phyloP scores from a whole-genome alignment of 768 basidiomycete genomes.

The Mycena albidolilacea region DNA sequence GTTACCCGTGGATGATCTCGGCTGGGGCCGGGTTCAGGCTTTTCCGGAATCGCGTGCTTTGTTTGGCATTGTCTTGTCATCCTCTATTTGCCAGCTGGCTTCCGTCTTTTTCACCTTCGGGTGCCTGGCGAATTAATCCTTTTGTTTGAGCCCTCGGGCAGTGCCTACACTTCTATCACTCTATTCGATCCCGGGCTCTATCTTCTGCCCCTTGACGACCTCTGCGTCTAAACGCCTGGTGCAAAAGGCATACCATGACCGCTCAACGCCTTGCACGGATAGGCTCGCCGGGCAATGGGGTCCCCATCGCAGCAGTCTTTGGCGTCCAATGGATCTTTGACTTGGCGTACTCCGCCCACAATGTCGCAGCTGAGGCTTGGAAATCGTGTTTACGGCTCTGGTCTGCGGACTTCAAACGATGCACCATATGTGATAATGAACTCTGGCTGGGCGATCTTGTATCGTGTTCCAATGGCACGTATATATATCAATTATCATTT shows the following conservation, averaged over 20 bases:
- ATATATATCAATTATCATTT: slow-evolving; percentile 12
- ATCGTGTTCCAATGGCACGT: slow-evolving; percentile 31
- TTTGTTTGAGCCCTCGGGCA: slow-evolving; percentile 12
- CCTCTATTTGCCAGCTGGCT: too few species aligned
- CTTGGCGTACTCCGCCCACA: slow-evolving; percentile 21
- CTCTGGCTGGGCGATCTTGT: slow-evolving; percentile 26
- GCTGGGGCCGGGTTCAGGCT: too few species aligned
- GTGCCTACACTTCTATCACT: slow-evolving; percentile 14
- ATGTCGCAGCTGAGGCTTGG: slow-evolving; percentile 23
- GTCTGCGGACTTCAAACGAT: slow-evolving; percentile 22
- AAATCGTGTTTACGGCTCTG: slow-evolving; percentile 16
- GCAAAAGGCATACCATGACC: slow-evolving; percentile 17
- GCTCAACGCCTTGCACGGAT: slow-evolving; percentile 27
- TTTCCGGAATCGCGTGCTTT: too few species aligned
- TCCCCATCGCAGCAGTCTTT: slow-evolving; percentile 30
- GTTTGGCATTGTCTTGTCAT: too few species aligned
- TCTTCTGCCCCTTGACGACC: slow-evolving; percentile 23
- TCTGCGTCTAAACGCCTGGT: slow-evolving; percentile 17
- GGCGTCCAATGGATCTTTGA: slow-evolving; percentile 26
- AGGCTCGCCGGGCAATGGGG: slow-evolving; percentile 19
- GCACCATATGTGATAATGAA: slow-evolving; percentile 28
- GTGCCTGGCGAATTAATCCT: background rate
- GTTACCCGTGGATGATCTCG: too few species aligned
- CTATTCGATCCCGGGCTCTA: slow-evolving; percentile 2
- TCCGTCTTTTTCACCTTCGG: slow-evolving; percentile 9